phyloP scores from a whole-genome alignment of 2,329 filamentous ascomycete species.

The Ceratocystis huliohia region DNA sequence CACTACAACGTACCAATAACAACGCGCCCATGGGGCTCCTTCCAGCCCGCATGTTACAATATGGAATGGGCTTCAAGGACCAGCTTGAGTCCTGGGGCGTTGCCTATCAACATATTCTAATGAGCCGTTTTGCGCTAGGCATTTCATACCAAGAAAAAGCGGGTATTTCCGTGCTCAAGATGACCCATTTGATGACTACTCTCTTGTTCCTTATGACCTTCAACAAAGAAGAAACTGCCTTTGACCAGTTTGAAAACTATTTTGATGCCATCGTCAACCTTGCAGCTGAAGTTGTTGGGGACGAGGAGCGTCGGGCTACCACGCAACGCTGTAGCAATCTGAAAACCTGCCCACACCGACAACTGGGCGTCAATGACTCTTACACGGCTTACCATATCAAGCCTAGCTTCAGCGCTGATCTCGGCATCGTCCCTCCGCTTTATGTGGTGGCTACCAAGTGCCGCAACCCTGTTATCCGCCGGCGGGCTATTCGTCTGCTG shows the following conservation, averaged over 20 bases:
- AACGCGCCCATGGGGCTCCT: constrained; percentile 42
- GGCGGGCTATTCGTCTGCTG: constrained; percentile 49
- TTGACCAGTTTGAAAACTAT: constrained; percentile 40
- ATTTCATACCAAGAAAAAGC: constrained; percentile 44
- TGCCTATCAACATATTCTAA: constrained; percentile 45
- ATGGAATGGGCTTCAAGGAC: constrained; percentile 36
- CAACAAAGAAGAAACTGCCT: constrained; percentile 44
- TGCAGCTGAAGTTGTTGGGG: constrained; percentile 46
- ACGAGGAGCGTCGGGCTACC: constrained; percentile 41
- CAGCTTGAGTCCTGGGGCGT: constrained; percentile 43
- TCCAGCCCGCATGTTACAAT: constrained; percentile 36
- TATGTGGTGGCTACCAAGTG: constrained; percentile 57
- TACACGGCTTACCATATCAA: constrained; percentile 41
- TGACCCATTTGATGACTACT: constrained; percentile 46
- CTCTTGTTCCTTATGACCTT: constrained; percentile 50
- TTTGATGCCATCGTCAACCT: constrained; percentile 46
- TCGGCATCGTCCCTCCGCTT: constrained; percentile 52
- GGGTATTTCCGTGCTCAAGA: constrained; percentile 48
- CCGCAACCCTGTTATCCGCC: constrained; percentile 42
- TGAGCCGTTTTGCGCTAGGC: constrained; percentile 36
- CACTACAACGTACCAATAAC: constrained; percentile 30
- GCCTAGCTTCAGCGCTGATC: constrained; percentile 49
- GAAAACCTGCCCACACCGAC: constrained; percentile 33
- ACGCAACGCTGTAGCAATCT: constrained; percentile 35
- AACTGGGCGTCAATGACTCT: constrained; percentile 30